Evolutionary conservation across 257 asterid species (phyloP), one percentile per base, ranked within the genome.

Genomic region (Nyctanthes arbortristis): DNA sequence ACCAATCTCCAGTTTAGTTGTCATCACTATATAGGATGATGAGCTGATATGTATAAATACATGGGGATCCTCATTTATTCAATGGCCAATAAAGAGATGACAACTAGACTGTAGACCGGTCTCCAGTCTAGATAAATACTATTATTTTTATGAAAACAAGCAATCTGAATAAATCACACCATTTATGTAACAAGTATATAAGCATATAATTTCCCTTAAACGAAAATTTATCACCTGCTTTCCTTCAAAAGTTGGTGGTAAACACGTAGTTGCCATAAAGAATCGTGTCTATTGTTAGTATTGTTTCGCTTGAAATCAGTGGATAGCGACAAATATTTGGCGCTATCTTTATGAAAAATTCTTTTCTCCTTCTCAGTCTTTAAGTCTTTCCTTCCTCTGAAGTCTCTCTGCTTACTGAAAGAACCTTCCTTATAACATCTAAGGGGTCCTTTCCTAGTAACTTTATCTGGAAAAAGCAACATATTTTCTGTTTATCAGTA

Each of bases 201-300:
- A 52, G 59, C 59, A 52, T 16, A 22, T 52, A 24, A 24, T 52
- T n/a, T 52, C 31, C 59, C 24, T 52, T 12, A 20, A 24, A 52
- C 31, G 24, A 52, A 25, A 52, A 24, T 24, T 52, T 52, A 67
- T 77, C 82, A 91, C 99, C 99, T 85, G 77, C 89, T 96, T 78
- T 91, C 90, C 84, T 92, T 80, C 78, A 93, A 71, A 66, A 87
- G 89, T 75, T 79, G 87, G 78, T 87, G 79, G 80, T 89, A 93
- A 72, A 81, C 91, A 68, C 89, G 88, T 69, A 89, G 82, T 47
- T 84, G 84, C 81, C 86, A 84, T 16, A 84, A 69, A 76, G 86
- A 80, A 77, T 78, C 75, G 62, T 71, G 81, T 69, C 73, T 77
- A 70, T 72, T 63, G 62, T 78, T 37, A 31, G 65, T 69, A 72